Percentiles rank a stretch among this genome's conserved stretches.
phyloP scores from a whole-genome alignment of 78 protist genomes.

The Chrysochromulina parva region DNA sequence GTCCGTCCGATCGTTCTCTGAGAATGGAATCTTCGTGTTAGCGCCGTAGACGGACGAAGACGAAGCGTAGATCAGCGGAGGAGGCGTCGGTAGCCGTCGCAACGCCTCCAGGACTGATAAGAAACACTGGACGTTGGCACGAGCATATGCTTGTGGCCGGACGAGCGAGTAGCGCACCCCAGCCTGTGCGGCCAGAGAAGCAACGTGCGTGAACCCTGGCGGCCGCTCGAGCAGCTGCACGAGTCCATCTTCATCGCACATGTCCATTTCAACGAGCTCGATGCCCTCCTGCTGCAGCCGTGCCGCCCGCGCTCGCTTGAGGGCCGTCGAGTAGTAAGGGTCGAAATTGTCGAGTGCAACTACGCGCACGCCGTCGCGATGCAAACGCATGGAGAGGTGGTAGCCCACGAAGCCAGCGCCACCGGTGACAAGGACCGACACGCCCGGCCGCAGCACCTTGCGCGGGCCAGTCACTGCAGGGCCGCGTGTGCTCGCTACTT shows the following conservation, averaged over 20 bases:
- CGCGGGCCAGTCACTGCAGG: too few species aligned
- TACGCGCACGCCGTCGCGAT: neutral
- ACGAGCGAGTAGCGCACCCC: conserved; percentile 58
- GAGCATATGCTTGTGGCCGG: conserved; percentile 46
- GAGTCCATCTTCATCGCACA: neutral
- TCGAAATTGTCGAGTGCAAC: conserved; percentile 56
- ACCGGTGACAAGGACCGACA: neutral
- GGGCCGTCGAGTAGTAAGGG: conserved; percentile 48
- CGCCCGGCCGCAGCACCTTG: neutral
- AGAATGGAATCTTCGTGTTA: conserved; percentile 40
- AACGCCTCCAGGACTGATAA: conserved; percentile 39
- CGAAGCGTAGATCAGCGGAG: conserved; percentile 55
- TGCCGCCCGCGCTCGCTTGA: conserved; percentile 24
- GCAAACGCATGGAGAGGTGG: neutral
- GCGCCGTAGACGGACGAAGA: conserved; percentile 58
- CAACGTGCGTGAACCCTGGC: conserved; percentile 37
- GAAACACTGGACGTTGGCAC: conserved; percentile 55
- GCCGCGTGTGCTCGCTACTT: too few species aligned
- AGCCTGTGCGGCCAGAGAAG: conserved; percentile 71
- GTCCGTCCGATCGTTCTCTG: conserved; percentile 32
- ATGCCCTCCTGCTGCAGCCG: neutral
- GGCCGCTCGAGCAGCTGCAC: neutral
- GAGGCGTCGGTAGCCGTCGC: neutral
- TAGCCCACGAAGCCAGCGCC: conserved; percentile 6
- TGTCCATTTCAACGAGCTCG: neutral